Evolutionary conservation across 1,139 yeast genomes (phyloP), one percentile per base, ranked within the genome.

Genomic region (Candida albicans): DNA sequence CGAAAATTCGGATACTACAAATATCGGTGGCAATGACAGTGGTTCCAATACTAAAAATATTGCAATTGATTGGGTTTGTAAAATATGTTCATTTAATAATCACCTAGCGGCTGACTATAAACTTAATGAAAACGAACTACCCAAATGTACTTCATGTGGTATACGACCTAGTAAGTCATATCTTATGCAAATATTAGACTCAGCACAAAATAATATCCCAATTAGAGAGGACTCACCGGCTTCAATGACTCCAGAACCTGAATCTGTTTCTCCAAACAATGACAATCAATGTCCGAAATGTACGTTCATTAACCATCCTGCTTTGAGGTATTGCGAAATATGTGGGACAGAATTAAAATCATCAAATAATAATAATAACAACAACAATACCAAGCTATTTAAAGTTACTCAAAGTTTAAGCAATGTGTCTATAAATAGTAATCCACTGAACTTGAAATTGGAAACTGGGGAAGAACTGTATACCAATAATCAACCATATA

Each of bases 261-360:
- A 37, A 37, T 8, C 39, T 8, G 12, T 32, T 7, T 15, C 39
- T 4, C 58, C 2, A 52, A 37, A 22, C 9, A 61, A 72, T 75
- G 73, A 78, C 43, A 70, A 74, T 35, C 73, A 74, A 39, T 93
- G 99, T 53, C 83, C 90, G 0, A 73, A 77, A 37, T 93, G 98
- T 56, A 93, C 98, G 0, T 93, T 91, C 56, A 68, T 80, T 12
- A 93, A 93, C 59, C 96, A 91, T 61, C 87, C 91, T 0, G 79
- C 87, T 3, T 68, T 93, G 70, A 68, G 75, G 39, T 74, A 71
- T 50, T 93, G 99, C 61, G 99, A 93, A 61, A 77, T 93, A 59
- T 93, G 98, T 66, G 96, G 96, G 0, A 70, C 84, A 0, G 73
- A 76, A 37, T 66, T 87, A 37, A 56, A 52, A 40, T 52, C 45